Percentiles rank a stretch among this genome's conserved stretches.
Conservation (phyloP, 257 asterid genomes). For the Jasminum sambac region DNA sequence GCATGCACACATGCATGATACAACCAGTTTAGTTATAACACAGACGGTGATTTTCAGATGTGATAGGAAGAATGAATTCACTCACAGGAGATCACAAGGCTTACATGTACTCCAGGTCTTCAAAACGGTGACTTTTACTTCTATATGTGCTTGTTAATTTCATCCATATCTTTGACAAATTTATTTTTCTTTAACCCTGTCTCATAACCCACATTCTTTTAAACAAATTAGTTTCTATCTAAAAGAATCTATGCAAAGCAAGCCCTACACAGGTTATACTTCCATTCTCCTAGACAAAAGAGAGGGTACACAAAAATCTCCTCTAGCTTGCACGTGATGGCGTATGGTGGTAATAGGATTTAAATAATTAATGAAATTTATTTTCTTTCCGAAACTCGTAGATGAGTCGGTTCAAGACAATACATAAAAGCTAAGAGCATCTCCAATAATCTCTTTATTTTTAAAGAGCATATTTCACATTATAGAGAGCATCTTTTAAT, state of each 20-base stretch:
- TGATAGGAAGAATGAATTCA: slow-evolving; percentile 36
- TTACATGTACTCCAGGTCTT: slow-evolving; percentile 44
- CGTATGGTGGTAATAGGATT: background rate
- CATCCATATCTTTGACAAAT: background rate
- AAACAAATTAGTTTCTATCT: too few relatives aligned
- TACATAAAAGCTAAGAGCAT: background rate
- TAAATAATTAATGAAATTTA: background rate
- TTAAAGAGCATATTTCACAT: too few relatives aligned
- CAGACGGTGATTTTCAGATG: slow-evolving; percentile 26
- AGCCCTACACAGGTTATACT: too few relatives aligned
- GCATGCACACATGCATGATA: too few relatives aligned
- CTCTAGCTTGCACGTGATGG: background rate
- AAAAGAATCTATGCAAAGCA: too few relatives aligned
- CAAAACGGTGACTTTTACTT: slow-evolving; percentile 29
- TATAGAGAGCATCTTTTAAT: too few relatives aligned
- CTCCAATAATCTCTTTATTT: too few relatives aligned
- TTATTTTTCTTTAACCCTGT: too few relatives aligned
- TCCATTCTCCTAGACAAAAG: too few relatives aligned
- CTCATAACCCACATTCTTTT: too few relatives aligned
- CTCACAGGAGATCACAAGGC: slow-evolving; percentile 46
- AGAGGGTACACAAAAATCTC: too few relatives aligned
- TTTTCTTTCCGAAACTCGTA: background rate
- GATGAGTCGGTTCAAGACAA: background rate
- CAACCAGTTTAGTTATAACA: background rate
- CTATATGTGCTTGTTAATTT: background rate